Base-by-base conservation (phyloP, 371 early-diverging fungal genomes). In the Mucor plumbeus region DNA sequence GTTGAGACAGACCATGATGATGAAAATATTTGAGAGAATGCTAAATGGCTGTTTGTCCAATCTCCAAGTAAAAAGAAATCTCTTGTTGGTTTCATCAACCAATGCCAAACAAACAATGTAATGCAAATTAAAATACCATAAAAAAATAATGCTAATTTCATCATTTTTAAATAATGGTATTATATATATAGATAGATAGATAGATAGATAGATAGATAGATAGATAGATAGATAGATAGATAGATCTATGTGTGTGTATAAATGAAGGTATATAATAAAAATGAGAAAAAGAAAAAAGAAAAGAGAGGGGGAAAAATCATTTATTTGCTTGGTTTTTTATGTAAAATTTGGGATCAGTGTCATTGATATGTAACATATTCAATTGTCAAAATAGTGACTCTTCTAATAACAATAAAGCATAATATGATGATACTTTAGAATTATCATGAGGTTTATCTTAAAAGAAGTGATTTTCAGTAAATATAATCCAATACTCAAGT, bases 371-470 rank as follows among this genome's bases (percentile, higher is more conserved):
- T 63, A 53, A 63, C 63, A 63, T 63, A 53, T 53, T 26, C 54
- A 56, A 56, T 63, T 63, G 63, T 63, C 63, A 63, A 63, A 63
- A 63, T 54, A 63, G 63, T 63, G 63, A 63, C 63, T 63, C 34
- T 39, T 63, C 40, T 39, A 26, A 47, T 10, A 26, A 19, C 34
- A 47, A 17, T 1, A 39, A 43, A 31, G 6, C 14, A 31, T 41
- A 11, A 21, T 39, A 19, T 35, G 26, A 43, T 33, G 26, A 39
- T 43, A 43, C 7, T 43, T 43, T n/a, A 38, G 8, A 21, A 9
- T 31, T 34, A 21, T 41, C 31, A 41, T 60, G 26, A 43, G 60
- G 44, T 43, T 26, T 14, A 1, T 14, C 11, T 53, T 14, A 13
- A 5, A 31, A 53, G 4, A 38, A 38, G 7, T 31, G 31, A 9